Conservation (phyloP, 2,329 filamentous ascomycete species). For the Aspergillus udagawae region DNA sequence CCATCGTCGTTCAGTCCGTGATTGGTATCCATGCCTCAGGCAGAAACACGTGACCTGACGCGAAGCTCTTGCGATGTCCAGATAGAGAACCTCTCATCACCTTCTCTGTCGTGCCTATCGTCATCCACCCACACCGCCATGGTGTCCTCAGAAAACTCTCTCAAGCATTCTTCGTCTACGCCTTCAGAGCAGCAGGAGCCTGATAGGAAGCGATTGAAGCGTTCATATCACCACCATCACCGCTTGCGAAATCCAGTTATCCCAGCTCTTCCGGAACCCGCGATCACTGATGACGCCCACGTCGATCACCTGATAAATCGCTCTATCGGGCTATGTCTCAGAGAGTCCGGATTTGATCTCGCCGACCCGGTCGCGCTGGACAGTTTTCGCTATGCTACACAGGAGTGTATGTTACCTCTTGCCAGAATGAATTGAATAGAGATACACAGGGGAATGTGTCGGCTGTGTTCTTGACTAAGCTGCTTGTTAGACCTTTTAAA, state of each 20-base stretch:
- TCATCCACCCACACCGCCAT: slow-evolving; percentile 22
- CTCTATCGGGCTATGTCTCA: slow-evolving; percentile 51
- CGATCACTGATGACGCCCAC: slow-evolving; percentile 49
- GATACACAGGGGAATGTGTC: neutral
- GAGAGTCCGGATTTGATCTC: slow-evolving; percentile 51
- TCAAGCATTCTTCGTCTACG: slow-evolving; percentile 33
- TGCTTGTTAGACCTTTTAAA: slow-evolving; percentile 49
- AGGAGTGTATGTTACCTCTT: slow-evolving; percentile 52
- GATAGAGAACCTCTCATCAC: slow-evolving; percentile 4
- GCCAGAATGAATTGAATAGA: neutral
- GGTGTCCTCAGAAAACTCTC: slow-evolving; percentile 23
- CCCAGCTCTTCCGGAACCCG: slow-evolving; percentile 32
- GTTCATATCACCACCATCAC: slow-evolving; percentile 42
- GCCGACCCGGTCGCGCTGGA: slow-evolving; percentile 55
- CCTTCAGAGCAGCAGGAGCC: slow-evolving; percentile 12
- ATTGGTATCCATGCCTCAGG: slow-evolving; percentile 11
- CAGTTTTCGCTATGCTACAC: slow-evolving; percentile 50
- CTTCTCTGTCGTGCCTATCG: slow-evolving; percentile 4
- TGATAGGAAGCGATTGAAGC: slow-evolving; percentile 32
- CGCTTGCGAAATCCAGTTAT: slow-evolving; percentile 33
- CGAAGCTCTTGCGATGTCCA: slow-evolving; percentile 11
- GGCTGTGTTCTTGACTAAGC: slow-evolving; percentile 12
- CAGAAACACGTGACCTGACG: slow-evolving; percentile 22
- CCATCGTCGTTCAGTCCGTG: neutral
- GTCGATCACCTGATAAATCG: slow-evolving; percentile 53